These are phyloP conservation scores for Raffaelea ambrosiae DNA, from an alignment of 2,329 filamentous ascomycete species.

Conservation along the genomic window DNA sequence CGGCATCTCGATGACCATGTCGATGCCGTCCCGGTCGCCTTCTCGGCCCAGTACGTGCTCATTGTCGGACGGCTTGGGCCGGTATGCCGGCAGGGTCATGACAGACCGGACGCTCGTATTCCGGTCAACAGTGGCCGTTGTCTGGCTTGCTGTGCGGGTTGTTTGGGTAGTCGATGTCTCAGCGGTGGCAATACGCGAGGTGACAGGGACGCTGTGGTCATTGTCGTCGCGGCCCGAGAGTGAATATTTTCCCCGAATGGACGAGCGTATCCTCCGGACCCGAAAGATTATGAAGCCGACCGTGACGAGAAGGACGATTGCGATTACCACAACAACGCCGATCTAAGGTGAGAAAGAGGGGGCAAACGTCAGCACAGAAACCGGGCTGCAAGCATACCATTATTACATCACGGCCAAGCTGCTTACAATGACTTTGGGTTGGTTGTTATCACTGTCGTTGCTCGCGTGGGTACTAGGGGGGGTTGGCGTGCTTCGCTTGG, in stretches of 20 bases:
- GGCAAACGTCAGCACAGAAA: no score
- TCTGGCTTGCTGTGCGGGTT: background rate
- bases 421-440: no score
- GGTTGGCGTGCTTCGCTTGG: no score
- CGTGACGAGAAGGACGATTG: background rate
- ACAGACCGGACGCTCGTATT: conserved; percentile 86
- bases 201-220: background rate
- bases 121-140: conserved; percentile 51
- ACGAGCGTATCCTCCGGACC: no score
- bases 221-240: conserved; percentile 17
- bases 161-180: background rate
- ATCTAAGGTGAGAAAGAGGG: background rate
- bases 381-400: no score
- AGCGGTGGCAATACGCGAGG: background rate
- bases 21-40: conserved; percentile 85
- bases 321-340: background rate
- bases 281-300: background rate
- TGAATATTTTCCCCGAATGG: conserved; percentile 11
- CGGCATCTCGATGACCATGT: conserved; percentile 80
- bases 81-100: conserved; percentile 86
- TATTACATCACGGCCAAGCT: no score
- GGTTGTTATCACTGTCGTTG: no score
- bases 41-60: conserved; percentile 82
- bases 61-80: conserved; percentile 58
- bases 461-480: no score